These are phyloP conservation scores for Herpetospermum pedunculosum DNA, from an alignment of 306 rosid species.

Conservation along the genomic window DNA sequence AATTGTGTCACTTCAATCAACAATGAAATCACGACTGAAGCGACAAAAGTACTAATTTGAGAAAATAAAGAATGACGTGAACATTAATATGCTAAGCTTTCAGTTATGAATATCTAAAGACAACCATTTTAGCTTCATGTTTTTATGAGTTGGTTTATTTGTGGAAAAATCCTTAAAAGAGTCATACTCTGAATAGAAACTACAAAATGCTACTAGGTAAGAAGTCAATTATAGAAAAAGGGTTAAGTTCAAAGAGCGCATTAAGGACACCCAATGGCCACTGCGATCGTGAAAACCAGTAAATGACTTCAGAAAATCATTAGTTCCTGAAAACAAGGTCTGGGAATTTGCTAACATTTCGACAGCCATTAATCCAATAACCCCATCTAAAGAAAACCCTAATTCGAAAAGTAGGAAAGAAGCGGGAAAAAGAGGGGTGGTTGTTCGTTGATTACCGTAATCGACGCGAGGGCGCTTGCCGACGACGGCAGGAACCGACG, in stretches of 20 bases:
- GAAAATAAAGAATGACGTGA: neutral
- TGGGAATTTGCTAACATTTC: neutral
- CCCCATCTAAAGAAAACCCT: conserved; percentile 14
- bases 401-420: conserved; percentile 7
- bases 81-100: neutral
- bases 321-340: neutral
- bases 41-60: neutral
- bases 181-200: neutral
- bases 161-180: neutral
- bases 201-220: neutral
- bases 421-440: neutral
- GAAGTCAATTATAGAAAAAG: neutral
- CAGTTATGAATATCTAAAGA: neutral
- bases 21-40: neutral
- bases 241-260: neutral
- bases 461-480: conserved; percentile 86
- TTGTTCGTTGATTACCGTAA: conserved; percentile 33
- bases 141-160: neutral
- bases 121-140: neutral
- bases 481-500: conserved; percentile 36
- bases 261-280: neutral
- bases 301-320: neutral
- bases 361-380: neutral
- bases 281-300: neutral
- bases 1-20: neutral